Conservation (phyloP, 805 yeast species). For the Candida krabiensis region DNA sequence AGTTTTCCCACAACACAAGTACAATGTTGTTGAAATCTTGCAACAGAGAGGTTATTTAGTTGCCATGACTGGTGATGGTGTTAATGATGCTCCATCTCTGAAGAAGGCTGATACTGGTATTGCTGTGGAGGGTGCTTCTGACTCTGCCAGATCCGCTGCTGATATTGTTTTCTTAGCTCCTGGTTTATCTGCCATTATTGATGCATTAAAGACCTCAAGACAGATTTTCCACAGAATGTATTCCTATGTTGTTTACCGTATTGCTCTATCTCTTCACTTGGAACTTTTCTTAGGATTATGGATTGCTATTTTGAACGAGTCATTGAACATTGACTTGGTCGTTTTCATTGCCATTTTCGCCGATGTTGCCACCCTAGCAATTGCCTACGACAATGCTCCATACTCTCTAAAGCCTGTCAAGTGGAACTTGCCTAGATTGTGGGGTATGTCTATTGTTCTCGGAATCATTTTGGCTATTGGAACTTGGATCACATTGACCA, state of each 20-base stretch:
- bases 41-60: constrained; percentile 96
- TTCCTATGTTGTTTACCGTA: constrained; percentile 97
- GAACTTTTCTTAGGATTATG: constrained; percentile 94
- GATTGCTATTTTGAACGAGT: constrained; percentile 89
- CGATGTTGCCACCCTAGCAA: constrained; percentile 95
- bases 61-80: constrained; percentile 99
- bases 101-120: constrained; percentile 96
- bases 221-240: constrained; percentile 99
- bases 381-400: constrained; percentile 97
- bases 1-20: constrained; percentile 98
- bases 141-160: constrained; percentile 96
- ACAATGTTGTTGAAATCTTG: constrained; percentile 91
- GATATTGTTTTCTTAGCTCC: constrained; percentile 95
- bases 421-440: constrained; percentile 95
- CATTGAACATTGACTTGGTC: constrained; percentile 85
- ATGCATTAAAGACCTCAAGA: constrained; percentile 91
- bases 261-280: constrained; percentile 91
- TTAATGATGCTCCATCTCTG: constrained; percentile 95
- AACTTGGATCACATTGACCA: constrained; percentile 92
- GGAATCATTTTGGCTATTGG: constrained; percentile 87
- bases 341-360: constrained; percentile 97
- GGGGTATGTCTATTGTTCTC: constrained; percentile 92
- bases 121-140: constrained; percentile 98
- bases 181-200: constrained; percentile 92
- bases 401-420: constrained; percentile 89